A percentile compares a stretch with the other conserved stretches of the same genome.
These are phyloP conservation scores for Pestalotiopsis sp. DNA, from an alignment of 2,329 filamentous ascomycete species.

Conservation along the genomic window DNA sequence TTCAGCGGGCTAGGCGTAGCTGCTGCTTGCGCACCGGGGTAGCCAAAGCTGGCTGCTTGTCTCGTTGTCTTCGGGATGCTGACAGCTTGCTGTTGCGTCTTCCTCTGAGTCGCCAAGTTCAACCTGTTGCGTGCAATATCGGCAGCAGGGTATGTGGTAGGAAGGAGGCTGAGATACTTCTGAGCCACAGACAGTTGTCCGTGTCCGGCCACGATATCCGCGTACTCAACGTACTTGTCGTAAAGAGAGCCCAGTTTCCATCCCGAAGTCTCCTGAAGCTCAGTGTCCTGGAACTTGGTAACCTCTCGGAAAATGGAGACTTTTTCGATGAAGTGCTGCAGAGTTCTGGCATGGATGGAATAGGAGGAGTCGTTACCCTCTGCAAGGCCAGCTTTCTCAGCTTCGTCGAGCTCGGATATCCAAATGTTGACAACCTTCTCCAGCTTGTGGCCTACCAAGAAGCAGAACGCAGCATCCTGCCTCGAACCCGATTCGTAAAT, in stretches of 20 bases:
- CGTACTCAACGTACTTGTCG: conserved; percentile 95
- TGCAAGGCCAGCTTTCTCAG: conserved; percentile 74
- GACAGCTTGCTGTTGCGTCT: conserved; percentile 33
- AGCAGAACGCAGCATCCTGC: conserved; percentile 96
- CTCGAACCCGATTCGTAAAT: conserved; percentile 76
- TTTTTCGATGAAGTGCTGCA: conserved; percentile 97
- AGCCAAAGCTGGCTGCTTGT: conserved; percentile 43
- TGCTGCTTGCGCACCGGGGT: conserved; percentile 47
- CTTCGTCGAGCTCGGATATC: conserved; percentile 86
- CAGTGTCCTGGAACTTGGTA: conserved; percentile 84
- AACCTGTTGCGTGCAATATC: conserved; percentile 86
- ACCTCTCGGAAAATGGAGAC: conserved; percentile 95
- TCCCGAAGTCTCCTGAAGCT: conserved; percentile 69
- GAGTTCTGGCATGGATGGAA: conserved; percentile 83
- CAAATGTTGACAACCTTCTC: conserved; percentile 97
- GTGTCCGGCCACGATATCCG: conserved; percentile 89
- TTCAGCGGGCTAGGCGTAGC: conserved; percentile 29
- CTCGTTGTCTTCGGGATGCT: conserved; percentile 43
- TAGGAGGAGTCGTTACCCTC: conserved; percentile 78
- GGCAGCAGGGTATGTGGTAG: conserved; percentile 80
- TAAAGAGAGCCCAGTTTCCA: conserved; percentile 93
- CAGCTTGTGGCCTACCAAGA: conserved; percentile 90
- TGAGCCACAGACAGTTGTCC: conserved; percentile 86
- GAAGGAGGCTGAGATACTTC: conserved; percentile 88
- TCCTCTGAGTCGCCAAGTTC: conserved; percentile 75